Evolutionary conservation across 2,329 filamentous ascomycete species (phyloP), one percentile per base, ranked within the genome.

Genomic region (Botrytis elliptica): DNA sequence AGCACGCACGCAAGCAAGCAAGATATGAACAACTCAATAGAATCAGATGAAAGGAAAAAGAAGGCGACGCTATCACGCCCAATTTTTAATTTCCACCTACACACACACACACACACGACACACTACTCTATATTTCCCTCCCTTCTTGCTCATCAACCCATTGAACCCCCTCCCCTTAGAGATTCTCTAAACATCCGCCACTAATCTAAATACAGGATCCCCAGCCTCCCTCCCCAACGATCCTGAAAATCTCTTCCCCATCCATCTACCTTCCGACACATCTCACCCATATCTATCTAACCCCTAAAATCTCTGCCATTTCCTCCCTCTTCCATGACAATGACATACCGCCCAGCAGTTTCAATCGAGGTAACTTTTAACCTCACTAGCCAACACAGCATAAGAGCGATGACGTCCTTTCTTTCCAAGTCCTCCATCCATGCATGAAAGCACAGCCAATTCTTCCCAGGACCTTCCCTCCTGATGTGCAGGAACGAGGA

Each of bases 391-490:
- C 46, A 46, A 70, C 29, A 63, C 36, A 44, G 29, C 68, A 70
- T n/a, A 36, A 42, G 22, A 42, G 38, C 18, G n/a, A 60, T 38
- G 8, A 60, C 29, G 18, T 33, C 67, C n/a, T 22, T 36, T 25
- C 18, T 29, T 36, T 33, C 40, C 67, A 38, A 55, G 14, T 40
- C 65, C 46, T 40, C 14, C 46, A 55, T 29, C 46, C 65, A 55
- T 67, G 22, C 65, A 67, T 36, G 33, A 49, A 29, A 67, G 46
- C 36, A 68, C 36, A 40, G 33, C 16, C 46, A 38, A 57, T 29
- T 18, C 49, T n/a, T 67, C 65, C 65, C 9, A 55, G 65, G 65
- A 55, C 65, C 33, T 64, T 42, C 55, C 59, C 44, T 46, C 68
- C 66, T 40, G 20, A 60, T 64, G 36, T 64, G 8, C 40, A 46